phyloP scores from a whole-genome alignment of 2,329 filamentous ascomycete genomes.

The Berkeleyomyces basicola region DNA sequence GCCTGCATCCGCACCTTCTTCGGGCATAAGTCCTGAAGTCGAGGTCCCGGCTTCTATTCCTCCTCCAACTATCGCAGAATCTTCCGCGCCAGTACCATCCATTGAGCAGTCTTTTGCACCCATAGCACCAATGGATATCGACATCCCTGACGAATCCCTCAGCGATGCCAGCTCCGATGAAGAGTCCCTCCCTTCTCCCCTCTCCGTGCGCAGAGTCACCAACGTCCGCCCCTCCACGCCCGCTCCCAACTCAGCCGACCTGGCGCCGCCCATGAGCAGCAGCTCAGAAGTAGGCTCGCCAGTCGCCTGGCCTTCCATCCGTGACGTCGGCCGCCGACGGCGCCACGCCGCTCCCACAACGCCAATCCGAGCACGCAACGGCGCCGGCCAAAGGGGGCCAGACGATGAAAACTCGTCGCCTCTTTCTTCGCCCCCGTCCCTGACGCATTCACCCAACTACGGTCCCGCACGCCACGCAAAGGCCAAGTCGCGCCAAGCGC shows the following conservation, averaged over 20 bases:
- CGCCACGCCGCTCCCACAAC: constrained; percentile 24
- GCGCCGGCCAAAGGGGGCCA: background rate
- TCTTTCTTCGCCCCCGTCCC: constrained; percentile 45
- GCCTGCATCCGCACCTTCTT: background rate
- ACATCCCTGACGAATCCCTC: constrained; percentile 17
- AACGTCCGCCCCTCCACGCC: constrained; percentile 26
- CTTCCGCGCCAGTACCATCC: background rate
- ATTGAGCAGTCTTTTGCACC: background rate
- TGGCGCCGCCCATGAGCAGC: constrained; percentile 40
- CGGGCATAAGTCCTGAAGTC: constrained; percentile 1
- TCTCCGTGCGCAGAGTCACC: constrained; percentile 18
- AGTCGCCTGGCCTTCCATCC: constrained; percentile 35
- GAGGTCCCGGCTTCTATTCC: constrained; percentile 11
- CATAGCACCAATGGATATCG: constrained; percentile 8
- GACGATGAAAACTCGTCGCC: constrained; percentile 29
- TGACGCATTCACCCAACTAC: constrained; percentile 49
- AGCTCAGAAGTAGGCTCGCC: constrained; percentile 25
- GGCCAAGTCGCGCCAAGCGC: constrained; percentile 20
- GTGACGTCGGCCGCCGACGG: constrained; percentile 31
- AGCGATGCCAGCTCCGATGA: constrained; percentile 15
- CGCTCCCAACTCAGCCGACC: constrained; percentile 25
- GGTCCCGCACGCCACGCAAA: constrained; percentile 19
- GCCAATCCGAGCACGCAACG: constrained; percentile 20
- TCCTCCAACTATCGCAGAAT: constrained; percentile 1
- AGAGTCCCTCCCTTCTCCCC: constrained; percentile 21